Evolutionary conservation across 192 early-diverging fungal species (phyloP).

Genomic region (Podila clonocystis): DNA sequence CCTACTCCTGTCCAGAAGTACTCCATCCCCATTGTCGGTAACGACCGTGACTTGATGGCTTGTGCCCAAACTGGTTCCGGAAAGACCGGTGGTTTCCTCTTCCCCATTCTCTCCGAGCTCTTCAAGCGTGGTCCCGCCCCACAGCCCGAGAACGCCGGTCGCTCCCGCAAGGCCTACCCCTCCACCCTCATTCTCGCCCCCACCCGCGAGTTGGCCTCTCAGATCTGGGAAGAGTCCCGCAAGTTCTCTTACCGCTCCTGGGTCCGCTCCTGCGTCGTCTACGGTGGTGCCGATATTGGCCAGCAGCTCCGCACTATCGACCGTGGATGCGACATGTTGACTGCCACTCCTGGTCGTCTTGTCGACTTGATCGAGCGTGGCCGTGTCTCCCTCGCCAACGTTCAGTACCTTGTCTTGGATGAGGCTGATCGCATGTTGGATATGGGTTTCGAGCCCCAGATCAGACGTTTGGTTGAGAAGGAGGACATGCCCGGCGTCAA

Average conservation of each 20-base stretch:
- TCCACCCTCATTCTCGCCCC: constrained; percentile 89
- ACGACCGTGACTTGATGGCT: constrained; percentile 96
- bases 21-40: constrained; percentile 84
- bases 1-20: constrained; percentile 98
- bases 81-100: constrained; percentile 97
- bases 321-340: constrained; percentile 91
- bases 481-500: constrained; percentile 73
- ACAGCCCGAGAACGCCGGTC: constrained; percentile 60
- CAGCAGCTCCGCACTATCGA: constrained; percentile 89
- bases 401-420: constrained; percentile 90
- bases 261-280: constrained; percentile 93
- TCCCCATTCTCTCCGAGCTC: constrained; percentile 94
- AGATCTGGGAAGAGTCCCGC: constrained; percentile 92
- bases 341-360: constrained; percentile 97
- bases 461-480: constrained; percentile 88
- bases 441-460: constrained; percentile 93
- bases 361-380: constrained; percentile 91
- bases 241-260: constrained; percentile 90
- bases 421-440: constrained; percentile 99
- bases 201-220: constrained; percentile 94
- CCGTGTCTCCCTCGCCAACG: constrained; percentile 78
- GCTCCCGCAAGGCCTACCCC: constrained; percentile 80
- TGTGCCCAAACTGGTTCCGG: constrained; percentile 98
- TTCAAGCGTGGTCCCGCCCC: constrained; percentile 84
- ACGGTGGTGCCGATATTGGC: constrained; percentile 94